These are phyloP conservation scores for Spiraea crenata DNA, from an alignment of 331 rosid species.

Conservation along the genomic window DNA sequence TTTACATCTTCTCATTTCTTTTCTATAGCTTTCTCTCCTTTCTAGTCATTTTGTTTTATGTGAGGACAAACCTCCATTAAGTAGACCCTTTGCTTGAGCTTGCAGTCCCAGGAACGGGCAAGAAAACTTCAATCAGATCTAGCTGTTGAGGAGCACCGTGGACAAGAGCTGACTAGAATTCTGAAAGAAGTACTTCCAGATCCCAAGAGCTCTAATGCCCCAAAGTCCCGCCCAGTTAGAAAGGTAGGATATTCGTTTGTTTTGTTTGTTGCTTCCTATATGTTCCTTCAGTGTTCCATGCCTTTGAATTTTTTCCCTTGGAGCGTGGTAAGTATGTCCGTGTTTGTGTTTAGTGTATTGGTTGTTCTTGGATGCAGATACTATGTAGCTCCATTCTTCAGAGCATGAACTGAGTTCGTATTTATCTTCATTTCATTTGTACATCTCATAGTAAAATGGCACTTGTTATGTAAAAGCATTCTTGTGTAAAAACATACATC, in stretches of 20 bases:
- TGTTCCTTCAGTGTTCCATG: background rate
- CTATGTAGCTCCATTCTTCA: background rate
- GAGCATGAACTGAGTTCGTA: background rate
- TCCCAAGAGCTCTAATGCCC: conserved; percentile 63
- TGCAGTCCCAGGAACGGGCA: conserved; percentile 82
- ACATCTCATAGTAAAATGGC: background rate
- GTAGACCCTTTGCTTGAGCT: conserved; percentile 22
- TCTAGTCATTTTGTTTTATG: background rate
- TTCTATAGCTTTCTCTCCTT: background rate
- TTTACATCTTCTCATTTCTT: background rate
- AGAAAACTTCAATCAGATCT: conserved; percentile 78
- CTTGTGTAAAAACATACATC: background rate
- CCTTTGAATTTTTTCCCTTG: background rate
- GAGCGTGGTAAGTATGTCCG: background rate
- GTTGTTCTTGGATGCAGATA: background rate
- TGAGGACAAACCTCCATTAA: conserved; percentile 18
- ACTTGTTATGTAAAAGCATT: background rate
- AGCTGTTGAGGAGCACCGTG: conserved; percentile 88
- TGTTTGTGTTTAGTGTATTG: background rate
- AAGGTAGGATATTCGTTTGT: conserved; percentile 44
- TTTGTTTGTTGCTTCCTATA: background rate
- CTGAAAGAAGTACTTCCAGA: conserved; percentile 83
- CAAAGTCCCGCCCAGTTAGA: conserved; percentile 63
- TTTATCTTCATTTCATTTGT: background rate
- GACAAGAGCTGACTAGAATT: conserved; percentile 76